phyloP scores from a whole-genome alignment of 805 yeast genomes.

The Wickerhamomyces alni region DNA sequence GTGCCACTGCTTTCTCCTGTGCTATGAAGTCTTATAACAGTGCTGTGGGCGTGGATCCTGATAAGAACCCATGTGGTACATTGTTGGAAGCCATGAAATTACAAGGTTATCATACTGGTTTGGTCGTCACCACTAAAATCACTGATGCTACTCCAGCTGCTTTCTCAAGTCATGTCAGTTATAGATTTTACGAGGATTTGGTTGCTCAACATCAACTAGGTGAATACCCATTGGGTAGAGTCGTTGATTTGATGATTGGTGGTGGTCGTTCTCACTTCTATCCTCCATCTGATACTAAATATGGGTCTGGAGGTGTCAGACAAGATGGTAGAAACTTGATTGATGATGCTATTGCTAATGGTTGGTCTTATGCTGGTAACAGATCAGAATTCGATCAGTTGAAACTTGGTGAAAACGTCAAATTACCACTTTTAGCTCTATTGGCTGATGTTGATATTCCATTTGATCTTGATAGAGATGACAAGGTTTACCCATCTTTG shows the following conservation, averaged over 20 bases:
- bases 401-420: conserved; percentile 52
- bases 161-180: conserved; percentile 73
- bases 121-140: conserved; percentile 87
- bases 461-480: conserved; percentile 72
- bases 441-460: conserved; percentile 78
- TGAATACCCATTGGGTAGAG: conserved; percentile 67
- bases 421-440: conserved; percentile 71
- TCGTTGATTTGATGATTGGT: conserved; percentile 81
- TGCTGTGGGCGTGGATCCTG: conserved; percentile 80
- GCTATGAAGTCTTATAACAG: conserved; percentile 81
- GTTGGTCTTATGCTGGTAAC: conserved; percentile 61
- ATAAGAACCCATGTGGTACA: conserved; percentile 76
- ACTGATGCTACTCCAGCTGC: conserved; percentile 97
- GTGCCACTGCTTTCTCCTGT: conserved; percentile 91
- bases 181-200: conserved; percentile 71
- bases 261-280: conserved; percentile 87
- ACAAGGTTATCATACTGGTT: conserved; percentile 76
- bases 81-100: conserved; percentile 81
- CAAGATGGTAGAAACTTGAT: conserved; percentile 64
- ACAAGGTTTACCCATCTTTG: conserved; percentile 60
- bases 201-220: conserved; percentile 89
- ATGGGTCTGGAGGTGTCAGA: conserved; percentile 50
- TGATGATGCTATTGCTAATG: conserved; percentile 50
- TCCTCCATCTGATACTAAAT: conserved; percentile 34
- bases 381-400: conserved; percentile 53